Evolutionary conservation across 2,329 filamentous ascomycete species (phyloP).

Genomic region (Neofusicoccum laricinum): DNA sequence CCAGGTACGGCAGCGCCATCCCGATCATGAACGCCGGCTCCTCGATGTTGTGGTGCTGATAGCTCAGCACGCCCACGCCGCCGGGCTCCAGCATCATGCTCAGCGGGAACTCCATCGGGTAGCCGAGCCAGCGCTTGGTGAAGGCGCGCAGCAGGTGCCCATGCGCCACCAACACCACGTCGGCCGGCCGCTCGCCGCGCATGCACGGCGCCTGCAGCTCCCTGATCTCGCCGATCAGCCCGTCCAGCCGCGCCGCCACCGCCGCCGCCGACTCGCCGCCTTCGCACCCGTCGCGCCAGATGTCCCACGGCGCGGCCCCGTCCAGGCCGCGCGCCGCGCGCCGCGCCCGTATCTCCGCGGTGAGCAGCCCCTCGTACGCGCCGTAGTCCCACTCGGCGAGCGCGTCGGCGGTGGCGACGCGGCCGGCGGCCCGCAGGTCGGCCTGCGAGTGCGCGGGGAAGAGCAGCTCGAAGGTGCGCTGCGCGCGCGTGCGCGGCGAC

Average conservation of each 20-base stretch:
- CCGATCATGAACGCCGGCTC: slow-evolving; percentile 65
- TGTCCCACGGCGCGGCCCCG: slow-evolving; percentile 66
- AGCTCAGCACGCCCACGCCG: slow-evolving; percentile 79
- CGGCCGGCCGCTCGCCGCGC: slow-evolving; percentile 48
- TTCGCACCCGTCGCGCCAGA: slow-evolving; percentile 85
- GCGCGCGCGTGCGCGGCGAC: slow-evolving; percentile 50
- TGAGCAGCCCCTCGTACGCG: slow-evolving; percentile 79
- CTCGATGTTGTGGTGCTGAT: slow-evolving; percentile 74
- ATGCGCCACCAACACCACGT: slow-evolving; percentile 78
- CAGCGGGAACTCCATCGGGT: slow-evolving; percentile 66
- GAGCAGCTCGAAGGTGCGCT: slow-evolving; percentile 48
- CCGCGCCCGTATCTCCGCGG: slow-evolving; percentile 58
- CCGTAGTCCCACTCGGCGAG: slow-evolving; percentile 88
- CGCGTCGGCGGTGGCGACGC: slow-evolving; percentile 66
- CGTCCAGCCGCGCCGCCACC: slow-evolving; percentile 68
- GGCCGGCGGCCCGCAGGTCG: neutral
- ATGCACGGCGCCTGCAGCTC: slow-evolving; percentile 52
- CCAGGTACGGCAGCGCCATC: slow-evolving; percentile 11
- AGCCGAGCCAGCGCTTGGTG: slow-evolving; percentile 76
- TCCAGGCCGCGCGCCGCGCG: slow-evolving; percentile 58
- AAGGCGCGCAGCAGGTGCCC: slow-evolving; percentile 82
- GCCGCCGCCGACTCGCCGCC: slow-evolving; percentile 77
- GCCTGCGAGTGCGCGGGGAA: slow-evolving; percentile 22
- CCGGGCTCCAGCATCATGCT: slow-evolving; percentile 77
- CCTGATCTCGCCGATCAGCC: slow-evolving; percentile 69